A percentile compares a stretch with the other conserved stretches of the same genome.
These are phyloP conservation scores for Alternaria angustiovoidea DNA, from an alignment of 2,329 filamentous ascomycete genomes.

Conservation along the genomic window DNA sequence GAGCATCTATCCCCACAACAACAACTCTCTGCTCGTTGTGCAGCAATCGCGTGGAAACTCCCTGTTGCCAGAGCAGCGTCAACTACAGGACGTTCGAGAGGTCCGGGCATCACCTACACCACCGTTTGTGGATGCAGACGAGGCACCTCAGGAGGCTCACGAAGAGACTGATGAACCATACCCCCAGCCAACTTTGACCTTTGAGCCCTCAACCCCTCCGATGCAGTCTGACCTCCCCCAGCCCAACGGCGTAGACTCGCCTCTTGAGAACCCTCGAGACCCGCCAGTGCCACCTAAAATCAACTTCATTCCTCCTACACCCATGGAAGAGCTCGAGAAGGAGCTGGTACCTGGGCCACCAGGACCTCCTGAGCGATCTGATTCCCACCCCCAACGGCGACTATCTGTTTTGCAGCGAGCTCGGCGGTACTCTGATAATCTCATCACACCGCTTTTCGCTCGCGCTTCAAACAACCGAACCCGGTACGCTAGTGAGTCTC, in stretches of 20 bases:
- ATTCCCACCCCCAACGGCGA: conserved; percentile 49
- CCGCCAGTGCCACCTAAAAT: conserved; percentile 66
- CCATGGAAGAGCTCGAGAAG: conserved; percentile 56
- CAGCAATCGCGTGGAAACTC: conserved; percentile 56
- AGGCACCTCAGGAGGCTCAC: conserved; percentile 13
- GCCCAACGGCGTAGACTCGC: conserved; percentile 59
- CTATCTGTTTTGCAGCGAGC: conserved; percentile 55
- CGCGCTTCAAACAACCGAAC: conserved; percentile 37
- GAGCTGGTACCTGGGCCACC: conserved; percentile 46
- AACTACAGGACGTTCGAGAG: conserved; percentile 29
- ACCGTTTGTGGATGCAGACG: conserved; percentile 37
- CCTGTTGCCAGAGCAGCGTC: conserved; percentile 26
- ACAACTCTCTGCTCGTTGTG: conserved; percentile 70
- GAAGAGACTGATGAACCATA: conserved; percentile 15
- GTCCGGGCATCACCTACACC: conserved; percentile 33
- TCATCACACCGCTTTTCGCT: conserved; percentile 54
- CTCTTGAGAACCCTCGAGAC: conserved; percentile 65
- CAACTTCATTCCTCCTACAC: conserved; percentile 64
- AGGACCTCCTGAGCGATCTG: conserved; percentile 40
- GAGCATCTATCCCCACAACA: conserved; percentile 69
- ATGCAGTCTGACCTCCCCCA: conserved; percentile 38
- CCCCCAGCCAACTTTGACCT: conserved; percentile 38
- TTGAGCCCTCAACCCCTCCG: conserved; percentile 50
- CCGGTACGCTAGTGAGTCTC: conserved; percentile 33
- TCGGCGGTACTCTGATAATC: conserved; percentile 56